These are phyloP conservation scores for Beta macrorhiza DNA, from an alignment of 179 eudicot species.

Conservation along the genomic window DNA sequence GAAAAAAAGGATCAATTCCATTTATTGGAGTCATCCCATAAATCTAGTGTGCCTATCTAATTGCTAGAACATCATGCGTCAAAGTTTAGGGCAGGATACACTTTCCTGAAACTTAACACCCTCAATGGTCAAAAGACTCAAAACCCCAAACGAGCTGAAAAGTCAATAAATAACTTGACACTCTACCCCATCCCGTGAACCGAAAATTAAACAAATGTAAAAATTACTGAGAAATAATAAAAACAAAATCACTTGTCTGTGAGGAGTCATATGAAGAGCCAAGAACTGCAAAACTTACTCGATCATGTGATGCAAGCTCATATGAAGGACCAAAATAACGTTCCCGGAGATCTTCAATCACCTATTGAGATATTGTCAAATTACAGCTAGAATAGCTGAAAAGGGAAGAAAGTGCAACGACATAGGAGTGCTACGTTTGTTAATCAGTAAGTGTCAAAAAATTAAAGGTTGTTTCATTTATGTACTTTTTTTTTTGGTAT, in stretches of 20 bases:
- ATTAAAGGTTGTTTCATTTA: neutral
- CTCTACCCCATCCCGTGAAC: neutral
- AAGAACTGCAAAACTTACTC: slow-evolving; percentile 43
- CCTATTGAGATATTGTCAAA: slow-evolving; percentile 36
- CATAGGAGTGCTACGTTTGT: neutral
- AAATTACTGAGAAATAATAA: neutral
- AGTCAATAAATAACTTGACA: neutral
- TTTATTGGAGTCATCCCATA: neutral
- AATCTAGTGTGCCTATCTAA: neutral
- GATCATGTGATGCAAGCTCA: slow-evolving; percentile 76
- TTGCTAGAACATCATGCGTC: neutral
- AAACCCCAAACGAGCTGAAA: neutral
- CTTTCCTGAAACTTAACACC: neutral
- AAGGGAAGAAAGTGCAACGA: neutral
- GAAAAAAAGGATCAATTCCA: neutral
- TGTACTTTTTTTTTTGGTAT: neutral
- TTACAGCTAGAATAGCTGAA: neutral
- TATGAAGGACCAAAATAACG: slow-evolving; percentile 83
- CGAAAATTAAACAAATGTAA: neutral
- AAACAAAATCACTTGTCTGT: neutral
- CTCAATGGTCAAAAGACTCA: neutral
- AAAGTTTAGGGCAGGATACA: neutral
- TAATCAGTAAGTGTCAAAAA: neutral
- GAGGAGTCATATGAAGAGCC: slow-evolving; percentile 1
- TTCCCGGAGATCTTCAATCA: slow-evolving; percentile 71